Conservation (phyloP, 2,329 filamentous ascomycete genomes). For the Pleoardoris graminearum region DNA sequence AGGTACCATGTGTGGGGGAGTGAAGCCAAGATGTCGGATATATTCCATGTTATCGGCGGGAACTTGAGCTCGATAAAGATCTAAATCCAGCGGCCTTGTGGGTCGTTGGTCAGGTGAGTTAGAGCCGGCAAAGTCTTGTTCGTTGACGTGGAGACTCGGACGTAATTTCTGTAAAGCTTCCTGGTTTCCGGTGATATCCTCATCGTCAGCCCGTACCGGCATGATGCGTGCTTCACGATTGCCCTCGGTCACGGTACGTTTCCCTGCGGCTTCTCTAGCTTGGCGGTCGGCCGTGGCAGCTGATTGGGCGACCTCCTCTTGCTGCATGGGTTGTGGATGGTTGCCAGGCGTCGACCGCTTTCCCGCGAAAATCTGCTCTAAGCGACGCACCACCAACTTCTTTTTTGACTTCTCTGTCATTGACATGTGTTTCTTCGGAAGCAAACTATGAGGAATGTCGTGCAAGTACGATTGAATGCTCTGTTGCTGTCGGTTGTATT, state of each 20-base stretch:
- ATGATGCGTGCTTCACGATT: slow-evolving; percentile 53
- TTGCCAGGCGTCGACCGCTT: slow-evolving; percentile 54
- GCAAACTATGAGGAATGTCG: slow-evolving; percentile 70
- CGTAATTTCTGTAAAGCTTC: slow-evolving; percentile 22
- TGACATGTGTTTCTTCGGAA: slow-evolving; percentile 60
- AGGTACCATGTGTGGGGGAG: slow-evolving; percentile 59
- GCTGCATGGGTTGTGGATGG: slow-evolving; percentile 57
- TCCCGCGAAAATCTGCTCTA: slow-evolving; percentile 83
- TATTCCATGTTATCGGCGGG: slow-evolving; percentile 79
- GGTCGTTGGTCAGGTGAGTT: slow-evolving; percentile 70
- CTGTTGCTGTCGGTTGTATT: slow-evolving; percentile 41
- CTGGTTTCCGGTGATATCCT: slow-evolving; percentile 20
- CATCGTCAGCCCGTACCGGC: slow-evolving; percentile 23
- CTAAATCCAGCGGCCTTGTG: slow-evolving; percentile 74
- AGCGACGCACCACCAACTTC: slow-evolving; percentile 72
- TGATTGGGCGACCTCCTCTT: slow-evolving; percentile 61
- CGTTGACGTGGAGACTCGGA: slow-evolving; percentile 19
- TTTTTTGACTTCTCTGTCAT: slow-evolving; percentile 77
- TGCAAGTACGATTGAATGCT: slow-evolving; percentile 72
- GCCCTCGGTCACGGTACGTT: slow-evolving; percentile 44
- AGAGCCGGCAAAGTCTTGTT: slow-evolving; percentile 36
- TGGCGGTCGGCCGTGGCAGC: slow-evolving; percentile 53
- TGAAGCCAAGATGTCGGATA: slow-evolving; percentile 72
- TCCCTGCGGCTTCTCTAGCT: slow-evolving; percentile 47
- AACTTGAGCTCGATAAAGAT: slow-evolving; percentile 75